Evolutionary conservation across 2,329 filamentous ascomycete species (phyloP).

Genomic region (Fulvia fulva): DNA sequence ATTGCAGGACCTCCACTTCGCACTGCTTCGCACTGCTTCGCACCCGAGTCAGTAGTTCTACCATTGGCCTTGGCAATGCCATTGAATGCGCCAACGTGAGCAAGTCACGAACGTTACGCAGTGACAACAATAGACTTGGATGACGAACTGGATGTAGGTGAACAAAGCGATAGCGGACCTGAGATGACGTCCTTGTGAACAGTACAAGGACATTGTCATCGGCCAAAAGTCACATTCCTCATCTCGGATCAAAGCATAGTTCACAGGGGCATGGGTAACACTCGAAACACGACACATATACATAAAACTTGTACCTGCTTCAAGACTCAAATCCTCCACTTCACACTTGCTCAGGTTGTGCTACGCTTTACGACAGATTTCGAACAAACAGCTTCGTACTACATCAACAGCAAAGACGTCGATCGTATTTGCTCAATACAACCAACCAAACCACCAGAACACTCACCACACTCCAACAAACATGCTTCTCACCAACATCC

Average conservation of each 20-base stretch:
- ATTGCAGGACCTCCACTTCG: background rate
- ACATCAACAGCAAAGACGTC: background rate
- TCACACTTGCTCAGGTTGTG: background rate
- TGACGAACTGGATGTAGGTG: no score
- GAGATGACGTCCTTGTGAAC: background rate
- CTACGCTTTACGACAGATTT: background rate
- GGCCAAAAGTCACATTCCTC: background rate
- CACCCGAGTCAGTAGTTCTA: background rate
- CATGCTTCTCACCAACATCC: background rate
- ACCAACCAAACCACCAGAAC: background rate
- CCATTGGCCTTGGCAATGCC: background rate
- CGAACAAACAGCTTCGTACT: background rate
- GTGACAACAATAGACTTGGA: no score
- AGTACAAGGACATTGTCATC: background rate
- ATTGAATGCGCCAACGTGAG: background rate
- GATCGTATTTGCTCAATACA: background rate
- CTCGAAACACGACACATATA: background rate
- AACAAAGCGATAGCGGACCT: no score
- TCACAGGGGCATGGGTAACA: background rate
- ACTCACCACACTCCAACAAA: background rate
- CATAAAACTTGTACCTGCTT: background rate
- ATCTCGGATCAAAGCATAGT: background rate
- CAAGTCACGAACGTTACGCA: no score
- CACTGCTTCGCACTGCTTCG: background rate
- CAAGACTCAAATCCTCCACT: background rate